Percentiles rank a stretch among this genome's conserved stretches.
These are phyloP conservation scores for Gossypium davidsonii DNA, from an alignment of 441 rosid genomes.

Conservation along the genomic window DNA sequence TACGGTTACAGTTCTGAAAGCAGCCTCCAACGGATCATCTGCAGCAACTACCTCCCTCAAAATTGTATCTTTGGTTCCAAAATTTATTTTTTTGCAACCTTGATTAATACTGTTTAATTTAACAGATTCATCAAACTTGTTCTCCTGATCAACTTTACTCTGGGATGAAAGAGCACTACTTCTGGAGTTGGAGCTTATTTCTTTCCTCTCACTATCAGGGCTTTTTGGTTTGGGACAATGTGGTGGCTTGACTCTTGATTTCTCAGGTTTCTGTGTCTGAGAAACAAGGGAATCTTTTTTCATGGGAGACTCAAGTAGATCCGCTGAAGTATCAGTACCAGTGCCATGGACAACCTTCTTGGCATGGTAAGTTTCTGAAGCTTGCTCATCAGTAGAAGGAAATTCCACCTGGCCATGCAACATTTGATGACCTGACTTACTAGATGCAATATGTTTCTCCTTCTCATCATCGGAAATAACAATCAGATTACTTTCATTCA, in stretches of 20 bases:
- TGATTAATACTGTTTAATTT: conserved; percentile 29
- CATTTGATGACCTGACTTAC: conserved; percentile 24
- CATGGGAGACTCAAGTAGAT: conserved; percentile 26
- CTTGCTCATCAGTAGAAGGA: conserved; percentile 24
- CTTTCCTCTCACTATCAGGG: conserved; percentile 35
- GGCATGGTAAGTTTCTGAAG: conserved; percentile 25
- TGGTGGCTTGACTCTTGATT: conserved; percentile 22
- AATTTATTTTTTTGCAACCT: conserved; percentile 24
- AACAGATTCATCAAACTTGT: conserved; percentile 27
- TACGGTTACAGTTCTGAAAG: conserved; percentile 40
- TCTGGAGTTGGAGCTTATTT: conserved; percentile 34
- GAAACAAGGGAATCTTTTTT: conserved; percentile 32
- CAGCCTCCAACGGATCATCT: conserved; percentile 49
- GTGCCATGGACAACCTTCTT: conserved; percentile 29
- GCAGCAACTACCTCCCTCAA: conserved; percentile 52
- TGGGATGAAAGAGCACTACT: conserved; percentile 25
- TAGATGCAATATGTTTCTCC: conserved; percentile 34
- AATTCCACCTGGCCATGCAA: conserved; percentile 27
- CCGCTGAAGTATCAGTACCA: conserved; percentile 28
- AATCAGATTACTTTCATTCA: conserved; percentile 29
- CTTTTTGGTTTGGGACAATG: conserved; percentile 26
- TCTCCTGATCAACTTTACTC: conserved; percentile 28
- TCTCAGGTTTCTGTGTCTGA: conserved; percentile 34
- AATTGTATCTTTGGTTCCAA: conserved; percentile 35
- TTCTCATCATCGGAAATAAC: conserved; percentile 62